These are phyloP conservation scores for Hemileia vastatrix DNA, from an alignment of 1,284 basidiomycete genomes.

Conservation along the genomic window DNA sequence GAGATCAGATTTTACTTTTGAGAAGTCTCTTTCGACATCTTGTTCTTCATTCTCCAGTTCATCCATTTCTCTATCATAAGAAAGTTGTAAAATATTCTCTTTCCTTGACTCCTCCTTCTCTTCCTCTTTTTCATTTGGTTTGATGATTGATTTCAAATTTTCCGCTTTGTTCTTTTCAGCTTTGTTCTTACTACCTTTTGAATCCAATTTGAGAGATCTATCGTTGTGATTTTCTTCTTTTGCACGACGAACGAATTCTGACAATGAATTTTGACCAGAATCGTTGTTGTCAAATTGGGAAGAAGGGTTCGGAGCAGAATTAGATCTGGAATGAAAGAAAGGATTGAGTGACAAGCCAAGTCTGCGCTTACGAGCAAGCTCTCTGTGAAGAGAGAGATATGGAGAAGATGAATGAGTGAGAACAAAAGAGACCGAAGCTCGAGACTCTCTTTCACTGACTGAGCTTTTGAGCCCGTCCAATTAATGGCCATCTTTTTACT, in stretches of 20 bases:
- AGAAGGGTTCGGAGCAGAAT: background rate
- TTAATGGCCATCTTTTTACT: too few relatives aligned
- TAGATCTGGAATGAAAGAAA: background rate
- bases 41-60: too few relatives aligned
- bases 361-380: too few relatives aligned
- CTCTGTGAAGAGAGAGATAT: too few relatives aligned
- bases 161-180: background rate
- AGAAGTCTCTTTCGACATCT: background rate
- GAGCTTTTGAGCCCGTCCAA: too few relatives aligned
- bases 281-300: background rate
- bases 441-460: too few relatives aligned
- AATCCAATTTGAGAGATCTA: too few relatives aligned
- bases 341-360: background rate
- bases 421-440: too few relatives aligned
- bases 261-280: background rate
- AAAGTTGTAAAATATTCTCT: too few relatives aligned
- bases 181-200: background rate
- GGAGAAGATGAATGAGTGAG: too few relatives aligned
- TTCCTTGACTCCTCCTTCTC: too few relatives aligned
- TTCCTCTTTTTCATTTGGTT: background rate
- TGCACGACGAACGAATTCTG: background rate
- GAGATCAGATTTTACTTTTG: background rate
- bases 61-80: too few relatives aligned
- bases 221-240: background rate
- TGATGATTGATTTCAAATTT: background rate